Conservation (phyloP, 345 rosid genomes). For the Syzygium jambos region DNA sequence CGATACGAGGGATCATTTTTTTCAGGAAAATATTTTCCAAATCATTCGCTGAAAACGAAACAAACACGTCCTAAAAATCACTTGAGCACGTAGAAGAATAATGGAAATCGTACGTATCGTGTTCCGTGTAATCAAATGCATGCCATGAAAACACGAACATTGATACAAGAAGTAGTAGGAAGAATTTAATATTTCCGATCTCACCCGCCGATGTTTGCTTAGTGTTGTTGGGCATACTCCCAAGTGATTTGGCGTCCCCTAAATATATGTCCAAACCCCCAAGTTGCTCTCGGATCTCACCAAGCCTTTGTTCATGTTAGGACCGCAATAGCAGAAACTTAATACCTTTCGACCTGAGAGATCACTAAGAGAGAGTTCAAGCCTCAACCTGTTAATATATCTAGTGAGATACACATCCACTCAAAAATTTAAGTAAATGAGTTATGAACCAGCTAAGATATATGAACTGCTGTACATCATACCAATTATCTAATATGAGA, state of each 20-base stretch:
- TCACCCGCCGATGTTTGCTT: not conserved
- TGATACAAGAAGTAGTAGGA: not conserved
- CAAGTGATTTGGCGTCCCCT: not conserved
- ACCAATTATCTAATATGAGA: too few relatives aligned
- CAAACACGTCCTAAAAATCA: not conserved
- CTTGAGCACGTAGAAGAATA: not conserved
- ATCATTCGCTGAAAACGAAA: not conserved
- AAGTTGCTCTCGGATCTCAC: rapidly evolving
- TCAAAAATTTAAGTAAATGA: too few relatives aligned
- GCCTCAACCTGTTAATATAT: too few relatives aligned
- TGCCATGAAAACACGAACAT: not conserved
- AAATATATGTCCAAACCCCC: not conserved
- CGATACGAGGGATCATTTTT: not conserved
- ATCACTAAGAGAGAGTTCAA: too few relatives aligned
- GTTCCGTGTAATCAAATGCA: not conserved
- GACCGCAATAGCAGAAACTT: too few relatives aligned
- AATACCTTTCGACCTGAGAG: too few relatives aligned
- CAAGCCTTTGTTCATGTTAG: not conserved
- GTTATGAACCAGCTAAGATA: too few relatives aligned
- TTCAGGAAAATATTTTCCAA: not conserved
- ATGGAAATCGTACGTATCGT: not conserved
- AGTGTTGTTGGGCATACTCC: not conserved
- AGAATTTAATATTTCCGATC: not conserved
- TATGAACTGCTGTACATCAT: too few relatives aligned
- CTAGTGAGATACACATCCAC: too few relatives aligned